phyloP scores from a whole-genome alignment of 2,329 filamentous ascomycete genomes.

The Huntiella savannae region DNA sequence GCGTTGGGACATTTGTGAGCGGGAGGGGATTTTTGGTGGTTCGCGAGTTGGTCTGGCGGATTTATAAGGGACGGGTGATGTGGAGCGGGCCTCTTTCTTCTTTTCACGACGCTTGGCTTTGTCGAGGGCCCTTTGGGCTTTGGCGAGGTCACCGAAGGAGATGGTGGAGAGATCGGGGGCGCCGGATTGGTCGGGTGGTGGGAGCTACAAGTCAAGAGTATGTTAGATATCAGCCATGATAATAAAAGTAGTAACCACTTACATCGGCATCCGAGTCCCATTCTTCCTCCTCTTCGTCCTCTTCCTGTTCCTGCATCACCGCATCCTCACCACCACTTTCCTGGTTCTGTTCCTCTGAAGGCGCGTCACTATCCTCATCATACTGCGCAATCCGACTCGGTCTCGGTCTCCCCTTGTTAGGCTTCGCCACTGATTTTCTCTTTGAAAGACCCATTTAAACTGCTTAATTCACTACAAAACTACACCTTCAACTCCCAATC shows the following conservation, averaged over 20 bases:
- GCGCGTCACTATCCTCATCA: constrained; percentile 17
- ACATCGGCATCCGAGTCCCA: constrained; percentile 11
- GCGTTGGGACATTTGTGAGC: constrained; percentile 19
- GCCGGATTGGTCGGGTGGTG: background rate
- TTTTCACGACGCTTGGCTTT: constrained; percentile 15
- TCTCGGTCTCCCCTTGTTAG: background rate
- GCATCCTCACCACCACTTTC: constrained; percentile 18
- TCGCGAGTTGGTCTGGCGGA: constrained; percentile 12
- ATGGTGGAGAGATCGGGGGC: constrained; percentile 32
- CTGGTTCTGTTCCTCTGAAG: constrained; percentile 15
- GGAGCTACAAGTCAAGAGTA: background rate
- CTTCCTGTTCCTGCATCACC: constrained; percentile 14
- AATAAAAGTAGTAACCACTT: background rate
- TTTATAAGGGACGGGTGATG: background rate
- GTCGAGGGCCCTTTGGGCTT: constrained; percentile 54
- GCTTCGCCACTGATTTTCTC: constrained; percentile 20
- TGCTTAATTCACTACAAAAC: background rate
- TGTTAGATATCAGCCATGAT: background rate
- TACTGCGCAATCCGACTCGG: constrained; percentile 16
- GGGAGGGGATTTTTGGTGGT: constrained; percentile 19
- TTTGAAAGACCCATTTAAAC: constrained; percentile 20
- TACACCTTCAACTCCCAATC: too few relatives aligned
- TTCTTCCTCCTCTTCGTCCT: constrained; percentile 14
- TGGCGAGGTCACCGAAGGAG: constrained; percentile 78
- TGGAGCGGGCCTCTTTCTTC: constrained; percentile 12